These are phyloP conservation scores for Sporothrix protearum DNA, from an alignment of 2,329 filamentous ascomycete genomes.

Conservation along the genomic window DNA sequence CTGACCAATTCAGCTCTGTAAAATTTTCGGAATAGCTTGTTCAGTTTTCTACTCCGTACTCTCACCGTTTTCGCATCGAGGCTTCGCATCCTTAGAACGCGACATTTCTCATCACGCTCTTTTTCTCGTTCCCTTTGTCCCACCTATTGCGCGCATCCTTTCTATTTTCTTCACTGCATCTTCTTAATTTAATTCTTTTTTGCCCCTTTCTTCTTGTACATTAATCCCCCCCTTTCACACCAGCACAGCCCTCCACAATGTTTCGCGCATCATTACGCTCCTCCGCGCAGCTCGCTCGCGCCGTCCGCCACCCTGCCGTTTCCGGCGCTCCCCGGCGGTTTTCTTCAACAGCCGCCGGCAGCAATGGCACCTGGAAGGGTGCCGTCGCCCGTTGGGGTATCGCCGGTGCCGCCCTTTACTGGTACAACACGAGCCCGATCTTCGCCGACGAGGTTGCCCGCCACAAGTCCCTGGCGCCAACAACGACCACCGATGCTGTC, in stretches of 20 bases:
- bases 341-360: slow-evolving; percentile 49
- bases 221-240: slow-evolving; percentile 8
- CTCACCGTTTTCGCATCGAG: slow-evolving; percentile 1
- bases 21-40: slow-evolving; percentile 21
- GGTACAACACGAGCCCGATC: slow-evolving; percentile 83
- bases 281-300: slow-evolving; percentile 43
- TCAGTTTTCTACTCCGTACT: neutral
- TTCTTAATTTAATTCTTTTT: neutral
- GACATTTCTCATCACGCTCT: neutral
- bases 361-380: slow-evolving; percentile 79
- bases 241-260: slow-evolving; percentile 39
- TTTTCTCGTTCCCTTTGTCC: neutral
- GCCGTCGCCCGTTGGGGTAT: slow-evolving; percentile 69
- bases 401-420: slow-evolving; percentile 76
- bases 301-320: slow-evolving; percentile 41
- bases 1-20: slow-evolving; percentile 25
- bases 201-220: slow-evolving; percentile 7
- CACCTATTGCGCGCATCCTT: slow-evolving; percentile 5
- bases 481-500: slow-evolving; percentile 33
- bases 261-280: slow-evolving; percentile 52
- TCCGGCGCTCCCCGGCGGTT: slow-evolving; percentile 47
- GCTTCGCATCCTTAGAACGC: neutral
- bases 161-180: neutral
- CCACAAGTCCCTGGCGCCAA: slow-evolving; percentile 30
- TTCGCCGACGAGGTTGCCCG: slow-evolving; percentile 80